These are phyloP conservation scores for Amyloporia xantha DNA, from an alignment of 768 basidiomycete species.

Conservation along the genomic window DNA sequence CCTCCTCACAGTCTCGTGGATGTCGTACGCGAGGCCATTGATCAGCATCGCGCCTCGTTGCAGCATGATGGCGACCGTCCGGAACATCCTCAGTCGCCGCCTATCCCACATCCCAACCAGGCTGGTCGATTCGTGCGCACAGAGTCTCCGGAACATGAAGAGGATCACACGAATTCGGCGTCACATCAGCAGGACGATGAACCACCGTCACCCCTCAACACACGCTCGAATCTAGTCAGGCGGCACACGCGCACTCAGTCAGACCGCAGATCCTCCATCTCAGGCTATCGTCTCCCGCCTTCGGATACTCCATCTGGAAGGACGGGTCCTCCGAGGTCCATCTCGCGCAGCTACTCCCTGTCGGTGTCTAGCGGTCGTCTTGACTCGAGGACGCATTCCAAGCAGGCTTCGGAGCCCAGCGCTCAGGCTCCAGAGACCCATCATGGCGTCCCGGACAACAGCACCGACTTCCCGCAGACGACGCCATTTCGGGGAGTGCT, in stretches of 20 bases:
- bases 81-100: conserved; percentile 15
- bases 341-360: conserved; percentile 57
- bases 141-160: not conserved
- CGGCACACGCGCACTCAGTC: not conserved
- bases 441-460: conserved; percentile 30
- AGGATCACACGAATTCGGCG: not conserved
- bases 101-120: not conserved
- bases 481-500: conserved; percentile 59
- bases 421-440: conserved; percentile 25
- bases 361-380: conserved; percentile 33
- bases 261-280: conserved; percentile 7
- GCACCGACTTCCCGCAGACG: conserved; percentile 29
- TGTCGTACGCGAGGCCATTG: conserved; percentile 14
- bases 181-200: conserved; percentile 1
- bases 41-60: conserved; percentile 4
- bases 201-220: conserved; percentile 1
- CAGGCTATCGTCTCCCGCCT: conserved; percentile 7
- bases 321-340: conserved; percentile 69
- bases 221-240: not conserved
- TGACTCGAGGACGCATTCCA: conserved; percentile 13
- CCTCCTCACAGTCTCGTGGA: conserved; percentile 15
- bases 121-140: not conserved
- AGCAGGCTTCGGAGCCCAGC: conserved; percentile 20
- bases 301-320: conserved; percentile 49
- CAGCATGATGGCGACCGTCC: conserved; percentile 12